Evolutionary conservation across 192 early-diverging fungal species (phyloP).

Genomic region (Linnemannia elongata): DNA sequence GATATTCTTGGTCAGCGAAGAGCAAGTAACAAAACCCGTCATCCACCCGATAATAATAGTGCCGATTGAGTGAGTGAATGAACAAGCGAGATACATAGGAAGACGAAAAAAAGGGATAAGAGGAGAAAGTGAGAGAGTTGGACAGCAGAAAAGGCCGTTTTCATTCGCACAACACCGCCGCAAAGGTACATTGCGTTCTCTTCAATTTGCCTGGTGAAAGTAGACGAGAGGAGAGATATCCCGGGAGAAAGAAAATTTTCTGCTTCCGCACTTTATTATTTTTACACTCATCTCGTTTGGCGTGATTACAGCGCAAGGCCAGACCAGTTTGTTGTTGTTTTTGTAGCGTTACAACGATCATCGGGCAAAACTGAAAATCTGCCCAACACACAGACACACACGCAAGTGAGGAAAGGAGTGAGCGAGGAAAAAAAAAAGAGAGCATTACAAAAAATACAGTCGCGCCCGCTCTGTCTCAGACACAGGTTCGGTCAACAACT

Average conservation of each 20-base stretch:
- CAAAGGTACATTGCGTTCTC: background rate
- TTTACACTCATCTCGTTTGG: background rate
- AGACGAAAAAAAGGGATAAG: background rate
- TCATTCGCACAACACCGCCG: background rate
- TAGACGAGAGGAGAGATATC: background rate
- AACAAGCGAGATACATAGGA: too few species aligned
- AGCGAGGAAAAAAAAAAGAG: too few species aligned
- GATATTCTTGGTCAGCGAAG: background rate
- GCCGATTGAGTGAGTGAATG: background rate
- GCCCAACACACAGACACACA: background rate
- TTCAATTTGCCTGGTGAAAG: background rate
- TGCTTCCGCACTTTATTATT: background rate
- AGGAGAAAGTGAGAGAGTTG: slow-evolving; percentile 9
- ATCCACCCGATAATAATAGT: background rate
- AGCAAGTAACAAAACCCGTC: too few species aligned
- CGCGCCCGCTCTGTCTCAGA: too few species aligned
- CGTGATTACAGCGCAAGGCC: background rate
- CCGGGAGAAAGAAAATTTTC: background rate
- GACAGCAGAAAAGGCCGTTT: background rate
- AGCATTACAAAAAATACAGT: too few species aligned
- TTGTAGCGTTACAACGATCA: background rate
- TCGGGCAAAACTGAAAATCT: background rate
- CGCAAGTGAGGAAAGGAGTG: too few species aligned
- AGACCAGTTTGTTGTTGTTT: background rate
- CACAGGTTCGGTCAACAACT: too few species aligned